phyloP scores from a whole-genome alignment of 1,284 basidiomycete genomes.

The Hemileia vastatrix region DNA sequence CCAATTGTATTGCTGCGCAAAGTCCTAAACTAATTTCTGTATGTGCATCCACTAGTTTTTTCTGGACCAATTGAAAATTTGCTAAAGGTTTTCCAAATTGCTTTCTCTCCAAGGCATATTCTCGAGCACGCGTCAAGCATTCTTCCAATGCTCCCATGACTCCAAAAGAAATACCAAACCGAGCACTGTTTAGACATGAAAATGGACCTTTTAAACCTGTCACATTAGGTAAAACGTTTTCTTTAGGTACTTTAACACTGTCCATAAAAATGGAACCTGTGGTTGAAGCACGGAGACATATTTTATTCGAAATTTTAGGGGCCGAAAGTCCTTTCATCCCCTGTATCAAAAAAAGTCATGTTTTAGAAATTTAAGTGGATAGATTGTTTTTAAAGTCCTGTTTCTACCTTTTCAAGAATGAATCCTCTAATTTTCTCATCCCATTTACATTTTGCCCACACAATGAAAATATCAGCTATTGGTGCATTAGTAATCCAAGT shows the following conservation, averaged over 20 bases:
- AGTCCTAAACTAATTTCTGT: conserved; percentile 76
- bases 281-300: conserved; percentile 75
- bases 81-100: conserved; percentile 85
- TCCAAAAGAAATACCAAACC: conserved; percentile 86
- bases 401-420: conserved; percentile 70
- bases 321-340: conserved; percentile 73
- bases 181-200: conserved; percentile 79
- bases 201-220: conserved; percentile 73
- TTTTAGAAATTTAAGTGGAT: neutral
- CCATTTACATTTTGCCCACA: conserved; percentile 95
- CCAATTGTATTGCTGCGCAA: conserved; percentile 62
- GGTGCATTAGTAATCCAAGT: conserved; percentile 72
- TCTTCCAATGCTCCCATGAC: conserved; percentile 92
- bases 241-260: conserved; percentile 60
- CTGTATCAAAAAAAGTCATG: conserved; percentile 45
- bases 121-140: conserved; percentile 65
- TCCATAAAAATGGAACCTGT: conserved; percentile 85
- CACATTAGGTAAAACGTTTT: conserved; percentile 64
- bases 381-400: neutral
- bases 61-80: conserved; percentile 86
- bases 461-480: conserved; percentile 60
- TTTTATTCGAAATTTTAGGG: conserved; percentile 83
- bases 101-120: conserved; percentile 71
- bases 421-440: conserved; percentile 86
- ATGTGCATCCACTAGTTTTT: conserved; percentile 88